phyloP scores from a whole-genome alignment of 352 stramenopile species.

The Phytophthora hybrid region DNA sequence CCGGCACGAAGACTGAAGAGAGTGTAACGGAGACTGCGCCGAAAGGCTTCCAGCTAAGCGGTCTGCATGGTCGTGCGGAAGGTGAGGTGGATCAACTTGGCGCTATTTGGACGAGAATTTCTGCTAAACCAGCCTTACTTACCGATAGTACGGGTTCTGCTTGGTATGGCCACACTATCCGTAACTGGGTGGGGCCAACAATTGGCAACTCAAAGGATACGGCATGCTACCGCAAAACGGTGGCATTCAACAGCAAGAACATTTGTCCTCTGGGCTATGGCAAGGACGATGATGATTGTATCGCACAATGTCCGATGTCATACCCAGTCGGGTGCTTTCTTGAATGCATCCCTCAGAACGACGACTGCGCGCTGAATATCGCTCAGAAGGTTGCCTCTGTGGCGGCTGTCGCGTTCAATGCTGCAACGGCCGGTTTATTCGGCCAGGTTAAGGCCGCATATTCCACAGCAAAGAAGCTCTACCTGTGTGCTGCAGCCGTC shows the following conservation, averaged over 20 bases:
- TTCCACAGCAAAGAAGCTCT: conserved; percentile 5
- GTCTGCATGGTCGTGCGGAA: conserved; percentile 11
- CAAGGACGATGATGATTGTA: conserved; percentile 61
- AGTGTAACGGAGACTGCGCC: conserved; percentile 6
- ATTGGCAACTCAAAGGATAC: conserved; percentile 44
- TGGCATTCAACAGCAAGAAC: conserved; percentile 38
- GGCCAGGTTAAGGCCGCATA: conserved; percentile 10
- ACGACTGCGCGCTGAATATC: conserved; percentile 21
- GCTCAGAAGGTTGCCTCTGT: conserved; percentile 30
- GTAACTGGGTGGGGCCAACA: conserved; percentile 24
- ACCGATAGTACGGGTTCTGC: conserved; percentile 1
- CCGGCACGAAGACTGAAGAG: conserved; percentile 15
- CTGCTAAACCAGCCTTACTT: conserved; percentile 4
- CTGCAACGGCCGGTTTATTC: conserved; percentile 54
- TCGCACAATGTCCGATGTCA: conserved; percentile 64
- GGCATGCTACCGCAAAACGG: conserved; percentile 37
- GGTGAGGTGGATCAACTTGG: conserved; percentile 18
- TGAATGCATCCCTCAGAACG: conserved; percentile 44
- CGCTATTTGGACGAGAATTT: conserved; percentile 17
- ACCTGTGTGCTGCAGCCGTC: conserved; percentile 10
- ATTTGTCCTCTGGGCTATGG: conserved; percentile 41
- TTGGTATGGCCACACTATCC: conserved; percentile 14
- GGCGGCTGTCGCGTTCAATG: conserved; percentile 20
- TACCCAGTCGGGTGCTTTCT: conserved; percentile 51
- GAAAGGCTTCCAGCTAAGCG: conserved; percentile 10